Conservation (phyloP, 164 flowering plant genomes). For the Berberis thunbergii region DNA sequence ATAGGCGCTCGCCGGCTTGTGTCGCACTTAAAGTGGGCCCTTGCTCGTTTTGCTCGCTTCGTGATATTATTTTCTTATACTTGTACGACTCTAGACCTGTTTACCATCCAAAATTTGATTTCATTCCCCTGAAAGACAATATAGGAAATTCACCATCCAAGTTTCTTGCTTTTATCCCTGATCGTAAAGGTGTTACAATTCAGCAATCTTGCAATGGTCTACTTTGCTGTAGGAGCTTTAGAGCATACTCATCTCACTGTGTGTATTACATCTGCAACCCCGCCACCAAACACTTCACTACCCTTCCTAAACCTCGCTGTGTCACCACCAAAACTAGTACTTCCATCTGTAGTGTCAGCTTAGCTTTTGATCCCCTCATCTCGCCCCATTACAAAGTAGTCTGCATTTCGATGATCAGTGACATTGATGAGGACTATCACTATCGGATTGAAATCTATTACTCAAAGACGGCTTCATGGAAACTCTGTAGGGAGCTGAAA, state of each 20-base stretch:
- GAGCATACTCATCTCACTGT: not conserved
- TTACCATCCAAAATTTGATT: not conserved
- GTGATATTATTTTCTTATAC: too few relatives aligned
- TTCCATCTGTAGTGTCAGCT: not conserved
- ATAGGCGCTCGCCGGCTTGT: too few relatives aligned
- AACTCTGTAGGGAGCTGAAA: not conserved
- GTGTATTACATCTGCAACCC: not conserved
- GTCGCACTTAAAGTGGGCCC: too few relatives aligned
- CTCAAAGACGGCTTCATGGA: not conserved
- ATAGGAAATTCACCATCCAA: not conserved
- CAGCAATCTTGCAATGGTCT: slow-evolving; percentile 1
- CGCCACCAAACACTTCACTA: not conserved
- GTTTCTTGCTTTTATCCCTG: not conserved
- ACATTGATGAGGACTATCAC: not conserved
- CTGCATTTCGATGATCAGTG: not conserved
- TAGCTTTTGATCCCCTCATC: not conserved
- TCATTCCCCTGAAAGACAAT: not conserved
- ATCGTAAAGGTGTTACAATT: not conserved
- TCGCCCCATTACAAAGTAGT: slow-evolving; percentile 1
- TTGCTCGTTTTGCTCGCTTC: too few relatives aligned
- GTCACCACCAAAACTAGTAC: not conserved
- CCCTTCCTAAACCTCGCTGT: not conserved
- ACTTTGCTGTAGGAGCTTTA: not conserved
- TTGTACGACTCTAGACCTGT: not conserved
- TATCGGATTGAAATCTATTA: not conserved